phyloP scores from a whole-genome alignment of 257 asterid genomes.

The Vinca minor region DNA sequence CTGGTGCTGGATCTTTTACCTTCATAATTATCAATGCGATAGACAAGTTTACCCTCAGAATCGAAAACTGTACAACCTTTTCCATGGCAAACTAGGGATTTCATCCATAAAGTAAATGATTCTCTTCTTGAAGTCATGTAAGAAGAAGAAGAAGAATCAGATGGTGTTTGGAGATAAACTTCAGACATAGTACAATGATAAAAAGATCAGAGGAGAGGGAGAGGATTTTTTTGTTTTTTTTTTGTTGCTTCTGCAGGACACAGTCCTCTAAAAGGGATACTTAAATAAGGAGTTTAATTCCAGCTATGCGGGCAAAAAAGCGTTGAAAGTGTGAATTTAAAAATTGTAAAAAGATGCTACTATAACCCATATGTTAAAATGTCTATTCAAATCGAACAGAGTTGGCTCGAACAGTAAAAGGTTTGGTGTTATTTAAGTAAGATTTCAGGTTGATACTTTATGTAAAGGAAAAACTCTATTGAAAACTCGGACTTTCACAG shows the following conservation, averaged over 20 bases:
- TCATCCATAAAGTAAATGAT: conserved; percentile 60
- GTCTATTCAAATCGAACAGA: no score
- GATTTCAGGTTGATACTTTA: no score
- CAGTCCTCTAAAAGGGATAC: not conserved
- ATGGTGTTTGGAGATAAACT: conserved; percentile 25
- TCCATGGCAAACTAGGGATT: conserved; percentile 52
- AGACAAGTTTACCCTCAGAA: conserved; percentile 37
- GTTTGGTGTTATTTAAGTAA: no score
- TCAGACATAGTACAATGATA: conserved; percentile 29
- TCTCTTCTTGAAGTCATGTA: conserved; percentile 33
- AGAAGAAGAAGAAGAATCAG: conserved; percentile 8
- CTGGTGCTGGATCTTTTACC: conserved; percentile 29
- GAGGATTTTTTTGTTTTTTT: fast-evolving
- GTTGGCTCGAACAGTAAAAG: no score
- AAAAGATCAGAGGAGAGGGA: not conserved
- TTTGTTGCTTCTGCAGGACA: not conserved
- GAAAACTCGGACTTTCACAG: no score
- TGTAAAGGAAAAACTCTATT: no score
- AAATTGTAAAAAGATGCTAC: not conserved
- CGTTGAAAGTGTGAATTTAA: not conserved
- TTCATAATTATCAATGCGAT: conserved; percentile 57
- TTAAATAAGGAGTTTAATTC: not conserved
- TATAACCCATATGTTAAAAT: no score
- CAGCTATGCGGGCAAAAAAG: not conserved
- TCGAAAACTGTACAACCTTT: conserved; percentile 57